Base-by-base conservation (phyloP, 2,329 filamentous ascomycete genomes). In the Beauveria bassiana region DNA sequence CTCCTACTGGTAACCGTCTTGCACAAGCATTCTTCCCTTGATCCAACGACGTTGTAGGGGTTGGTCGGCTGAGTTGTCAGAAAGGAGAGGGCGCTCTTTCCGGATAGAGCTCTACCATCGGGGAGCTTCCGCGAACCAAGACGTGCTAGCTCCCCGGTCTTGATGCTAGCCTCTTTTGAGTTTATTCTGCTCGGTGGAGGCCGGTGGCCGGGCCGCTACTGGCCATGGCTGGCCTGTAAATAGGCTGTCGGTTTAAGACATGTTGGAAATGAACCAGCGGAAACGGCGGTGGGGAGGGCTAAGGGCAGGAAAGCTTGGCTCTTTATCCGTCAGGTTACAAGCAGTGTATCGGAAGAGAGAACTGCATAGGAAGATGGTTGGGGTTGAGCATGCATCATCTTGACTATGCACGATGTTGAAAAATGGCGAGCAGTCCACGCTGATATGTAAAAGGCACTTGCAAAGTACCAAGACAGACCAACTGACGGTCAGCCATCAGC, bases 241-340 rank as follows among this genome's bases (percentile, higher is more conserved):
- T 38, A 16, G 34, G 34, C 34, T 38, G 12, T 38, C 34, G 14
- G 34, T 38, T 14, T 38, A 38, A 38, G 34, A 38, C 34, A 38
- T 16, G 31, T 31, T 59, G 56, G 56, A 59, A 50, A 59, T 59
- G 38, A 59, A 46, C 46, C 46, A 20, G 45, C 31, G 56, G 54
- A 38, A 34, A 28, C 40, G 28, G 43, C 26, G 54, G 43, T 38
- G 28, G 43, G 40, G 42, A 22, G 22, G 34, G 31, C 3, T 12
- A 5, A 34, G 31, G 31, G 10, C 31, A 34, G 31, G 5, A 38
- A 38, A 4, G 1, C 12, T 38, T 14, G 34, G 34, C 34, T 38
- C 34, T 16, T 4, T 34, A 14, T 6, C 5, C 34, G 34, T 38
- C 12, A 38, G 34, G 34, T 38, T 38, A 5, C 34, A 38, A 38